Base-by-base conservation (phyloP, 2,329 filamentous ascomycete genomes). In the Pseudocercospora crystallina region DNA sequence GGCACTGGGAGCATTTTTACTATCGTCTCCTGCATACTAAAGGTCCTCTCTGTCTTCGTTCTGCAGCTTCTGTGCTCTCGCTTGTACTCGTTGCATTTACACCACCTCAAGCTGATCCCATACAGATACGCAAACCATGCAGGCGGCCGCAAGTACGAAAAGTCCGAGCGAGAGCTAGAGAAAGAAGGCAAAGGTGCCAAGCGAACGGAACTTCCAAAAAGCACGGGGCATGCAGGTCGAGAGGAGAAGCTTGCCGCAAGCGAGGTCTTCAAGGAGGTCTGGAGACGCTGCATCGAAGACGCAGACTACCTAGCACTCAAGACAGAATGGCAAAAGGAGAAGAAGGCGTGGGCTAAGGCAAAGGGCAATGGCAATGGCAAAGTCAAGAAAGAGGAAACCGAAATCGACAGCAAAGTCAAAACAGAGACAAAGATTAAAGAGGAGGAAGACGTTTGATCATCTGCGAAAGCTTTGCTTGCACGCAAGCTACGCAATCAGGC, bases 71-170 rank as follows among this genome's bases (percentile, higher is more conserved):
- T n/a, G n/a, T n/a, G n/a, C 20, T 7, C 7, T 26, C 20, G 20
- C 20, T 26, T 26, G 20, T 26, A 7, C 7, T 3, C 20, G 4
- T 26, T 26, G 20, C 20, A 26, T 4, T 26, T 7, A 26, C 20
- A 3, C 7, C 20, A 26, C 4, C 7, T 26, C 7, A 7, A 26
- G 20, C 20, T 26, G 20, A 26, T 12, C 4, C 12, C 12, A 7
- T 17, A 26, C 36, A 47, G 59, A 39, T 61, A 59, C 42, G 59
- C 57, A 14, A 61, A 61, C 34, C 56, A 58, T 35, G 48, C 50
- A 14, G 73, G 80, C 0, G 82, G 81, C 0, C 72, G 76, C 20
- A 84, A 84, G 60, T 82, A 83, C 62, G 71, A 69, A 56, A 68
- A 63, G 45, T 65, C 45, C 1, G 69, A 61, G 10, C 65, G 73